phyloP scores from a whole-genome alignment of 352 stramenopile species.

The Pseudoperonospora humuli region DNA sequence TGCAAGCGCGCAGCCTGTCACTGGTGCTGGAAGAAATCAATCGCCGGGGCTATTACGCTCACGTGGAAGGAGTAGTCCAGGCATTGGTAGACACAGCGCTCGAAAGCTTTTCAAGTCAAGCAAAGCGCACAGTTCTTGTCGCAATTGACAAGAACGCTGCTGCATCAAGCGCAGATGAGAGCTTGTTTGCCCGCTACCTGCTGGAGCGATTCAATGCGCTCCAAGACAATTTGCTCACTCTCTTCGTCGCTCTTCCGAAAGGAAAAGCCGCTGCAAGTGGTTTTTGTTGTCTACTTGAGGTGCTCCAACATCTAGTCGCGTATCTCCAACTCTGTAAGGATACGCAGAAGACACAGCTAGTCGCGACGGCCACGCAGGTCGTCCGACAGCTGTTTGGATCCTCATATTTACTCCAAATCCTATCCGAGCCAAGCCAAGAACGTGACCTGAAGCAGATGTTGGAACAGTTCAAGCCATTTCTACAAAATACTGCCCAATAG shows the following conservation, averaged over 20 bases:
- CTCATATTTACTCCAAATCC: conserved; percentile 52
- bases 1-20: conserved; percentile 45
- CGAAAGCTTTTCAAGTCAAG: conserved; percentile 23
- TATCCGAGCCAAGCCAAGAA: conserved; percentile 39
- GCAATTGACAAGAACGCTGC: conserved; percentile 21
- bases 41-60: conserved; percentile 16
- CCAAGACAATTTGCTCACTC: conserved; percentile 52
- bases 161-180: conserved; percentile 1
- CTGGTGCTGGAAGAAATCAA: conserved; percentile 46
- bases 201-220: conserved; percentile 46
- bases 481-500: conserved; percentile 9
- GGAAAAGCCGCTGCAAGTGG: conserved; percentile 13
- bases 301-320: conserved; percentile 55
- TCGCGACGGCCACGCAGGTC: conserved; percentile 32
- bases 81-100: conserved; percentile 24
- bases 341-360: conserved; percentile 25
- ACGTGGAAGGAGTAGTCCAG: conserved; percentile 24
- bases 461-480: conserved; percentile 31
- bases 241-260: conserved; percentile 52
- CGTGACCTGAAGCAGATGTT: conserved; percentile 41
- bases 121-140: conserved; percentile 39
- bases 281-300: conserved; percentile 52
- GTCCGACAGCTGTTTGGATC: conserved; percentile 47
- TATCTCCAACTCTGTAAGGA: conserved; percentile 43
- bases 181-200: conserved; percentile 31